Evolutionary conservation across 140 eudicot genomes (phyloP), one percentile per base, ranked within the genome.

Genomic region (Senecio squalidus): DNA sequence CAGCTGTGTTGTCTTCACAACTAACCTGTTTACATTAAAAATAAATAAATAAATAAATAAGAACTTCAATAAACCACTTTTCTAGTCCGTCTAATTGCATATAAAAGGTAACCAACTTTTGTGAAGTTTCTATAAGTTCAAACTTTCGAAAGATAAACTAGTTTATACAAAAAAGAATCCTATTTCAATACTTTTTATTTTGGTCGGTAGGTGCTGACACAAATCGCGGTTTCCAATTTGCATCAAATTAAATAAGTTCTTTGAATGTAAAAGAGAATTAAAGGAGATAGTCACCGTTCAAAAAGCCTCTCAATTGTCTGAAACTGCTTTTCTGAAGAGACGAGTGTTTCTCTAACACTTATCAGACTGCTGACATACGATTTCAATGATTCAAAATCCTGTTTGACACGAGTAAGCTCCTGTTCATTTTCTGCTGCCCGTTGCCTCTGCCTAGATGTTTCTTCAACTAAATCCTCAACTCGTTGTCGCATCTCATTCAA

Each of bases 281-380:
- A 16, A 43, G 15, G 15, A 16, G 18, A 60, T 21, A 80, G 95
- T 80, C 54, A 89, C 97, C 97, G 68, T 52, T 89, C 95, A 76
- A 89, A 89, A 43, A 82, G 93, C 81, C 68, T 78, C 67, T 89
- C 97, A 46, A 89, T 89, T 26, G 80, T 89, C 71, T 89, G 95
- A 72, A 89, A 85, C 66, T 89, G 97, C 80, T 85, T 89, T 75
- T 85, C 97, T 4, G 97, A 89, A 4, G 95, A 85, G 47, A 89
- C 78, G 59, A 89, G 93, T 67, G 95, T 89, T 82, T 89, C 97
- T 68, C 97, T 77, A 11, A 85, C 97, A 43, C 89, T 89, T 21
- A 89, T 85, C 41, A 89, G 88, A 55, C 93, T 85, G 24, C 86
- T 82, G 30, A 89, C 93, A 78, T 89, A 85, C 9, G 95, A 77